A percentile compares a stretch with the other conserved stretches of the same genome.
These are phyloP conservation scores for Cucurbita ficifolia DNA, from an alignment of 306 rosid species.

Conservation along the genomic window DNA sequence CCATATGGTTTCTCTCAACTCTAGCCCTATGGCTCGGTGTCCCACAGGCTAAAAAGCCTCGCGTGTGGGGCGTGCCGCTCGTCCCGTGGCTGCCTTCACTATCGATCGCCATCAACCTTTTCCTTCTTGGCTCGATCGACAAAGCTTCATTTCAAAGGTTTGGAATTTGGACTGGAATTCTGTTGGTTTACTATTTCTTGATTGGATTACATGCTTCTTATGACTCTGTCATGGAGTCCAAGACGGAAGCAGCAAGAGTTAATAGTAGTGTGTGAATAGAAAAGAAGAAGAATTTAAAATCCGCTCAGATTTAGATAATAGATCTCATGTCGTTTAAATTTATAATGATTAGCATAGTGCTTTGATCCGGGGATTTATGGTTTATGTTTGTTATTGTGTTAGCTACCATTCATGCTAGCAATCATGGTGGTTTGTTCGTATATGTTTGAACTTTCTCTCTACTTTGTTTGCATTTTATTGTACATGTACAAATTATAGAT, in stretches of 20 bases:
- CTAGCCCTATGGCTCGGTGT: constrained; percentile 27
- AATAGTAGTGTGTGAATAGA: neutral
- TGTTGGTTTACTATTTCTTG: constrained; percentile 35
- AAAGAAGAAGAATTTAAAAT: neutral
- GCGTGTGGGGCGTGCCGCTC: constrained; percentile 64
- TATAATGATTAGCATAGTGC: neutral
- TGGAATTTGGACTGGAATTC: constrained; percentile 29
- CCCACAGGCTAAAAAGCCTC: constrained; percentile 52
- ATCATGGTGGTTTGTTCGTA: neutral
- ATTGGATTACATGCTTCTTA: constrained; percentile 56
- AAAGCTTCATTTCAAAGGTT: constrained; percentile 37
- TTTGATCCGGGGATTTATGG: neutral
- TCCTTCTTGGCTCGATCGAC: constrained; percentile 73
- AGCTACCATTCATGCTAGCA: neutral
- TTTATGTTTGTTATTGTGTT: neutral
- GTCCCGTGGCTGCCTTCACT: constrained; percentile 68
- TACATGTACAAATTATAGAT: neutral
- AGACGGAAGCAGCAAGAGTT: neutral
- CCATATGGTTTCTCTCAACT: constrained; percentile 46
- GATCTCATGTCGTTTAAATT: neutral
- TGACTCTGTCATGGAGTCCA: constrained; percentile 29
- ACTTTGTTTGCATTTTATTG: neutral
- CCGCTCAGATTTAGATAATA: neutral
- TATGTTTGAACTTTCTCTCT: neutral
- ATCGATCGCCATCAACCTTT: constrained; percentile 54